Conservation (phyloP, 2,329 filamentous ascomycete genomes). For the Lachnellula subtilissima region DNA sequence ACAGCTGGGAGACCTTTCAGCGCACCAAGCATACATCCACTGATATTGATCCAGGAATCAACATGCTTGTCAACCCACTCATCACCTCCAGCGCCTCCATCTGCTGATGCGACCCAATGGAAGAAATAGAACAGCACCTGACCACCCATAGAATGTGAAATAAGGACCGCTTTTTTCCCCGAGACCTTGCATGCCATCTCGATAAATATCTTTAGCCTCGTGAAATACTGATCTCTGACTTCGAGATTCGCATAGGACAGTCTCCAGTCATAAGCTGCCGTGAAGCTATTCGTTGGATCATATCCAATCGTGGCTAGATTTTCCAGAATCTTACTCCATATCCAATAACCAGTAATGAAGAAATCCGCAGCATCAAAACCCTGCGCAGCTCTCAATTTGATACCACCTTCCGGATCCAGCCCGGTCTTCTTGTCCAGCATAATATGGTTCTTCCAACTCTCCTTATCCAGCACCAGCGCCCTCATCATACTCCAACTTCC, state of each 20-base stretch:
- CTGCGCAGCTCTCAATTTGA: constrained; percentile 89
- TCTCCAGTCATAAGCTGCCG: constrained; percentile 82
- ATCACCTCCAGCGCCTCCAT: constrained; percentile 74
- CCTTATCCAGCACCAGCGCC: constrained; percentile 86
- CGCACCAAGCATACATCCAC: constrained; percentile 94
- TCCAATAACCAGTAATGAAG: constrained; percentile 90
- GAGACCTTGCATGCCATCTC: constrained; percentile 73
- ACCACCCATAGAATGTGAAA: constrained; percentile 96
- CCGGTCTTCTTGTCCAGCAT: constrained; percentile 94
- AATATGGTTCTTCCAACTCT: constrained; percentile 90
- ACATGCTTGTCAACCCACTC: constrained; percentile 88
- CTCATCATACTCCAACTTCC: constrained; percentile 99
- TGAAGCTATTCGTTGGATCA: constrained; percentile 73
- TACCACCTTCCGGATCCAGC: constrained; percentile 72
- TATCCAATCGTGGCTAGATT: constrained; percentile 95
- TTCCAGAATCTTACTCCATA: constrained; percentile 92
- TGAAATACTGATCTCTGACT: constrained; percentile 88
- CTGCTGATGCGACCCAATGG: constrained; percentile 72
- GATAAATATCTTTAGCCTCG: constrained; percentile 81
- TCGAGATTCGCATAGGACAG: constrained; percentile 88
- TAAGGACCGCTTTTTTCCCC: constrained; percentile 74
- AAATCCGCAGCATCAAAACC: constrained; percentile 98
- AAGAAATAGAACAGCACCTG: constrained; percentile 84
- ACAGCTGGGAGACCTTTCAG: constrained; percentile 87
- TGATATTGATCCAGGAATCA: constrained; percentile 97